A percentile compares a stretch with the other conserved stretches of the same genome.
These are phyloP conservation scores for Alternaria hordeiaustralica DNA, from an alignment of 2,329 filamentous ascomycete species.

Conservation along the genomic window DNA sequence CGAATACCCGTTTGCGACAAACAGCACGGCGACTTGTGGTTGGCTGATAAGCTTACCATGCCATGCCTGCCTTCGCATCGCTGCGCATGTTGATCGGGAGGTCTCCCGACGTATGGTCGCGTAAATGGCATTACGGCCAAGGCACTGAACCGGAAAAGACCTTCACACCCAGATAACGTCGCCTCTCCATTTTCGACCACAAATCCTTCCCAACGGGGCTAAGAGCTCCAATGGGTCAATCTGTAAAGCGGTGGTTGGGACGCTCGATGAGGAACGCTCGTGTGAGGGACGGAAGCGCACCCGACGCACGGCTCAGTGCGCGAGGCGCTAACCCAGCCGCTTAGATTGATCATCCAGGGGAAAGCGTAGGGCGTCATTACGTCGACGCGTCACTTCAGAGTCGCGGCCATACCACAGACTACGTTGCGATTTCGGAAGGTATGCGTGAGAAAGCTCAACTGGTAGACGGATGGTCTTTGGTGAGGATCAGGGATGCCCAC, in stretches of 20 bases:
- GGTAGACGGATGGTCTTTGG: background rate
- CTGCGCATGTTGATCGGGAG: background rate
- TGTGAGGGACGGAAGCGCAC: background rate
- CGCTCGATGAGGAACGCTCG: background rate
- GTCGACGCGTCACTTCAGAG: background rate
- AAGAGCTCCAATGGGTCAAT: background rate
- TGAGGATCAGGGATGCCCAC: background rate
- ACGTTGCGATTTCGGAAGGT: background rate
- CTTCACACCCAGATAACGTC: background rate
- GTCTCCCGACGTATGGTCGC: background rate
- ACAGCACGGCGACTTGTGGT: background rate
- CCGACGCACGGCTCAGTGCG: background rate
- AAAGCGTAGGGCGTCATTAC: background rate
- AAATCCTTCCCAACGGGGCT: background rate
- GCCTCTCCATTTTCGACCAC: background rate
- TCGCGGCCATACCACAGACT: background rate
- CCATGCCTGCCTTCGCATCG: background rate
- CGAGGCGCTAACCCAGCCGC: background rate
- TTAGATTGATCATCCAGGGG: background rate
- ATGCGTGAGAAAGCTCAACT: background rate
- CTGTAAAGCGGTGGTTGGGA: background rate
- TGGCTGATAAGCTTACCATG: background rate
- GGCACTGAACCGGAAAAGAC: background rate
- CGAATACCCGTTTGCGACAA: constrained; percentile 14
- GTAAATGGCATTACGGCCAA: background rate